Percentiles rank a stretch among this genome's conserved stretches.
These are phyloP conservation scores for Aethionema arabicum DNA, from an alignment of 345 rosid species.

Conservation along the genomic window DNA sequence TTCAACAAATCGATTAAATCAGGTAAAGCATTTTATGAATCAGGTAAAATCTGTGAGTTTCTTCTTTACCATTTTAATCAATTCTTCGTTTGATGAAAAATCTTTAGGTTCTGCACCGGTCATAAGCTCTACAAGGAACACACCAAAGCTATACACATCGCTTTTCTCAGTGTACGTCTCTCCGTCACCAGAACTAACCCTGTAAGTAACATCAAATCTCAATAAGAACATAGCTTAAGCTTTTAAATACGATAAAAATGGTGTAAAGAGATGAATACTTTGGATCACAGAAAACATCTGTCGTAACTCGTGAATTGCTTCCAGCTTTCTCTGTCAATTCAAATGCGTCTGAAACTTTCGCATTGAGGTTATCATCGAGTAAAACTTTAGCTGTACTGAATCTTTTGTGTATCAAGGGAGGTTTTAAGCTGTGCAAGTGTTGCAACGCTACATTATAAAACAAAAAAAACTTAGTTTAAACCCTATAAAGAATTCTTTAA, in stretches of 20 bases:
- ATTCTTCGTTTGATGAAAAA: constrained; percentile 42
- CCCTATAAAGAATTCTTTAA: not conserved
- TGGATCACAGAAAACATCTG: constrained; percentile 52
- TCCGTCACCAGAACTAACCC: not conserved
- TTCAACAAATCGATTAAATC: not conserved
- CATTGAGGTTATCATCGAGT: constrained; percentile 64
- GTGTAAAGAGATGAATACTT: constrained; percentile 45
- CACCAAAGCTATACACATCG: constrained; percentile 68
- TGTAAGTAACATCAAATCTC: not conserved
- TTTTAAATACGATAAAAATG: not conserved
- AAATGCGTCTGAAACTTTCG: constrained; percentile 62
- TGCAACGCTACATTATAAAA: constrained; percentile 50
- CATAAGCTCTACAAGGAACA: constrained; percentile 67
- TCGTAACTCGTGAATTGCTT: constrained; percentile 31
- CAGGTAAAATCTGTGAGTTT: not conserved
- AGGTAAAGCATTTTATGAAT: not conserved
- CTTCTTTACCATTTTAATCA: constrained; percentile 49
- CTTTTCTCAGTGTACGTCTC: constrained; percentile 47
- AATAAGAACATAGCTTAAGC: not conserved
- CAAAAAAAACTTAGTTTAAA: constrained; percentile 9
- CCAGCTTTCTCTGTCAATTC: constrained; percentile 53
- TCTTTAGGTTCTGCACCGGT: constrained; percentile 46
- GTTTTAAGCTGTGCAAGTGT: constrained; percentile 55
- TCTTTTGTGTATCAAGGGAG: constrained; percentile 64
- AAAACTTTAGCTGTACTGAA: constrained; percentile 69